phyloP scores from a whole-genome alignment of 2,329 filamentous ascomycete species.

The Beauveria medogensis region DNA sequence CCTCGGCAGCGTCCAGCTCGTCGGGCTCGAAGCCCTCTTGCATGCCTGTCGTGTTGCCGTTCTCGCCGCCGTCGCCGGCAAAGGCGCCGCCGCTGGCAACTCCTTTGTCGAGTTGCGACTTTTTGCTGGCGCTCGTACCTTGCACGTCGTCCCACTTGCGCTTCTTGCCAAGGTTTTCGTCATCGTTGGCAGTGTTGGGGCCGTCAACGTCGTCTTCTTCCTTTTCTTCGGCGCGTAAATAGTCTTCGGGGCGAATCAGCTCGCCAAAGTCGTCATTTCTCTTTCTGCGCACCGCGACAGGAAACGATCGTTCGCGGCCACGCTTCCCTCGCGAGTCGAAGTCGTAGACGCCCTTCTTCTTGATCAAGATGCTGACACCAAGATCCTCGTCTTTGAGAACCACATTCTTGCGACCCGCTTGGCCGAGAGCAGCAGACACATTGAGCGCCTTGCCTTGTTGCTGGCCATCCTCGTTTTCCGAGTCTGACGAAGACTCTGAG shows the following conservation, averaged over 20 bases:
- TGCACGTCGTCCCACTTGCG: conserved; percentile 76
- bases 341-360: conserved; percentile 85
- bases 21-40: conserved; percentile 38
- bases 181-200: conserved; percentile 29
- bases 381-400: conserved; percentile 83
- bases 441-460: conserved; percentile 90
- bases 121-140: conserved; percentile 44
- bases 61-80: conserved; percentile 26
- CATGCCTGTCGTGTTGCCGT: conserved; percentile 13
- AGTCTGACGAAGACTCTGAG: conserved; percentile 76
- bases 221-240: conserved; percentile 83
- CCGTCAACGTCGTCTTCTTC: conserved; percentile 61
- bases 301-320: conserved; percentile 87
- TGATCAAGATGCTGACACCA: conserved; percentile 82
- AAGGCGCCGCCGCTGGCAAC: conserved; percentile 35
- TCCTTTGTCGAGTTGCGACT: conserved; percentile 40
- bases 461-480: conserved; percentile 81
- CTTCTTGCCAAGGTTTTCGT: conserved; percentile 76
- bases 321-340: conserved; percentile 88
- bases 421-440: conserved; percentile 74
- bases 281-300: conserved; percentile 70
- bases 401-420: conserved; percentile 77
- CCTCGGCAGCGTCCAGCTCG: conserved; percentile 51
- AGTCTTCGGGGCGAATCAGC: conserved; percentile 87
- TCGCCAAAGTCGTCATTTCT: conserved; percentile 90